Evolutionary conservation across 139 green algal species (phyloP).

Genomic region (Asterochloris erici): DNA sequence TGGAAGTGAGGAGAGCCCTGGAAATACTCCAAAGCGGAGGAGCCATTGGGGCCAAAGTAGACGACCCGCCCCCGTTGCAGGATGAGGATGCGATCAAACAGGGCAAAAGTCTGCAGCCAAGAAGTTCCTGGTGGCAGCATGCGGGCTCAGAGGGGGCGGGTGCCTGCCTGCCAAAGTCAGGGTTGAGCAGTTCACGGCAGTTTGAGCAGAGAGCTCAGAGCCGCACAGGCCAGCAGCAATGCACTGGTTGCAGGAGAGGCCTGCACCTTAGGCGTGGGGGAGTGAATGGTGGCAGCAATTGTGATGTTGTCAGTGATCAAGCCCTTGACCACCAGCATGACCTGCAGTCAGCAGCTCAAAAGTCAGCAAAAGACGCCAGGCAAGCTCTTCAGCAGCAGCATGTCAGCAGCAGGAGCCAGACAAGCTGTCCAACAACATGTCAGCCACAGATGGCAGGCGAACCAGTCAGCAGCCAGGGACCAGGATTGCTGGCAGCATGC

Average conservation of each 20-base stretch:
- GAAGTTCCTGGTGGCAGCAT: too few species aligned
- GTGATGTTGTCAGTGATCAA: conserved; percentile 44
- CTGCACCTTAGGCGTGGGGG: conserved; percentile 30
- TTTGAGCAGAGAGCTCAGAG: too few species aligned
- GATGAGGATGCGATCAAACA: conserved; percentile 66
- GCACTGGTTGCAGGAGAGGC: too few species aligned
- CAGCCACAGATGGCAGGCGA: neutral
- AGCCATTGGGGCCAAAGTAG: conserved; percentile 54
- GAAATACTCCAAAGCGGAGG: conserved; percentile 41
- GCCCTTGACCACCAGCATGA: conserved; percentile 38
- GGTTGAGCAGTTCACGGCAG: too few species aligned
- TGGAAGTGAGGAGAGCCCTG: conserved; percentile 19
- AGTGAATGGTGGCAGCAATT: conserved; percentile 68
- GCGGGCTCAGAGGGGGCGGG: too few species aligned
- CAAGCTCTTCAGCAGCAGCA: too few species aligned
- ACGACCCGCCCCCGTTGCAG: conserved; percentile 30
- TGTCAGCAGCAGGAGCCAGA: too few species aligned
- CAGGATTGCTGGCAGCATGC: too few species aligned
- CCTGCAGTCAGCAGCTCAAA: conserved; percentile 37
- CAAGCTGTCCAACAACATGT: neutral
- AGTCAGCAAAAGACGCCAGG: conserved; percentile 12
- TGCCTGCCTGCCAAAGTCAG: too few species aligned
- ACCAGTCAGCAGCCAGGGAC: too few species aligned
- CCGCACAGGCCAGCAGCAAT: neutral
- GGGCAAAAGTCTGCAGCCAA: conserved; percentile 51